Evolutionary conservation across 2,329 filamentous ascomycete species (phyloP).

Genomic region (Onygenales sp.): DNA sequence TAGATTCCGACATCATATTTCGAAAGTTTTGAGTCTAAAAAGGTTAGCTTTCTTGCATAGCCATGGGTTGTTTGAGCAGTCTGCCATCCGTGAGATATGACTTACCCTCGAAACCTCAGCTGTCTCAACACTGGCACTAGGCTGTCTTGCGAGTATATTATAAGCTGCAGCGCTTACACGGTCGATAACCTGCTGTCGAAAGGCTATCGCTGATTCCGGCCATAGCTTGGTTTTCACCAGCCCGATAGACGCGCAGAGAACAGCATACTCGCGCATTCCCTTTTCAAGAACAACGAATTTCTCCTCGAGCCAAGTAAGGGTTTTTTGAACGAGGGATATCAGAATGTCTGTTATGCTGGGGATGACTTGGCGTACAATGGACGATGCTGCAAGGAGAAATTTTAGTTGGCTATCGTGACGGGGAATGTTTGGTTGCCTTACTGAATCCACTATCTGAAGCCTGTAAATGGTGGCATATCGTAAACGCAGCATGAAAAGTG

Average conservation of each 20-base stretch:
- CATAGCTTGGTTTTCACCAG: slow-evolving; percentile 13
- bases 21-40: too few species aligned
- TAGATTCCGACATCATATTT: too few species aligned
- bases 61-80: too few species aligned
- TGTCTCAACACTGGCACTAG: slow-evolving; percentile 12
- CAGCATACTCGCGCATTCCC: slow-evolving; percentile 15
- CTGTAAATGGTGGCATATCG: slow-evolving; percentile 29
- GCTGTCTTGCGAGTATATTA: slow-evolving; percentile 21
- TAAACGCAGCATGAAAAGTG: slow-evolving; percentile 28
- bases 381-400: slow-evolving; percentile 6
- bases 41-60: too few species aligned
- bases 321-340: slow-evolving; percentile 13
- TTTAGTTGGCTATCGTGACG: neutral
- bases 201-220: slow-evolving; percentile 4
- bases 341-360: slow-evolving; percentile 7
- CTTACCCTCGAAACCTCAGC: slow-evolving; percentile 5
- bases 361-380: slow-evolving; percentile 8
- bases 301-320: slow-evolving; percentile 11
- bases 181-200: slow-evolving; percentile 21
- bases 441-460: slow-evolving; percentile 15
- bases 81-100: too few species aligned
- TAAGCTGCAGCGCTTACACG: slow-evolving; percentile 27
- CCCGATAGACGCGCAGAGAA: slow-evolving; percentile 11
- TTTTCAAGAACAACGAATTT: slow-evolving; percentile 14
- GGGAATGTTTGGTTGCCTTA: slow-evolving; percentile 8